Percentiles rank a stretch among this genome's conserved stretches.
Evolutionary conservation across 345 rosid species (phyloP).

Genomic region (Camelina neglecta): DNA sequence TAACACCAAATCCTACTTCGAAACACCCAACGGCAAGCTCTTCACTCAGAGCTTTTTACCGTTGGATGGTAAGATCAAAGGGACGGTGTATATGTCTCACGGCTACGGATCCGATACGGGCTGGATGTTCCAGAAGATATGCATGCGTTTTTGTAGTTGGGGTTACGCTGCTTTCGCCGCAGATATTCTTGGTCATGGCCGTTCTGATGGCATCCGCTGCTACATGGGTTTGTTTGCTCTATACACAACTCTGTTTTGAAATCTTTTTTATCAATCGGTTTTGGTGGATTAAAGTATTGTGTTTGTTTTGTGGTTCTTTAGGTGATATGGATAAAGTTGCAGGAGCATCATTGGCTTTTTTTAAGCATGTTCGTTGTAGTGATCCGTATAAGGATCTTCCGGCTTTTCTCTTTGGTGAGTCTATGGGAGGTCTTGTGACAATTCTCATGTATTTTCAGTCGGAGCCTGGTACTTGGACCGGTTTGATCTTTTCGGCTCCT

Average conservation of each 20-base stretch:
- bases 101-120: constrained; percentile 96
- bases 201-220: constrained; percentile 95
- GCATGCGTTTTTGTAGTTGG: constrained; percentile 75
- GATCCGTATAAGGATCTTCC: constrained; percentile 78
- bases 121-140: constrained; percentile 92
- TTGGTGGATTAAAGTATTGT: background rate
- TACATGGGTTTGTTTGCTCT: constrained; percentile 61
- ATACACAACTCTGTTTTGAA: constrained; percentile 1
- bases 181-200: constrained; percentile 94
- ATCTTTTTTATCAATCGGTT: background rate
- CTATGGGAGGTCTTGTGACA: constrained; percentile 88
- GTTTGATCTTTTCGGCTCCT: constrained; percentile 95
- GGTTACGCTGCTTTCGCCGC: constrained; percentile 99
- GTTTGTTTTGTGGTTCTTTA: constrained; percentile 3
- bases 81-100: constrained; percentile 78
- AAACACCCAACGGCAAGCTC: constrained; percentile 83
- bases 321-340: constrained; percentile 93
- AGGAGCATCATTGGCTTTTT: constrained; percentile 79
- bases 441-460: constrained; percentile 95
- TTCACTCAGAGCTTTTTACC: constrained; percentile 88
- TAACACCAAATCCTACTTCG: constrained; percentile 76
- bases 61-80: constrained; percentile 72
- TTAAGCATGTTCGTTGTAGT: constrained; percentile 72
- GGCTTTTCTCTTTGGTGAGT: constrained; percentile 87
- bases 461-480: constrained; percentile 76